Evolutionary conservation across 176 grass and related monocot genomes (phyloP).

Genomic region (Bromus sterilis): DNA sequence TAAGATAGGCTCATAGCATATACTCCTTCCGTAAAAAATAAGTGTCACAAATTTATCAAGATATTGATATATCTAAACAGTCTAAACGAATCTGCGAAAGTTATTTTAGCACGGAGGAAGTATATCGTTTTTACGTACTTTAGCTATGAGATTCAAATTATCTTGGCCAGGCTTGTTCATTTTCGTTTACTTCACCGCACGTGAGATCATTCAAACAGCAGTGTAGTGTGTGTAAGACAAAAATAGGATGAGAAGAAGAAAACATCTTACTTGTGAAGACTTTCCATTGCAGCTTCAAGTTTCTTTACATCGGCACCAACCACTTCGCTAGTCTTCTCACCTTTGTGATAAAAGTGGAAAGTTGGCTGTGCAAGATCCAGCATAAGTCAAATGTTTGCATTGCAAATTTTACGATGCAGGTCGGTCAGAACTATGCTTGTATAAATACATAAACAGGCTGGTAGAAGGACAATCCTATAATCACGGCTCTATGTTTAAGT

Average conservation of each 20-base stretch:
- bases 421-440: background rate
- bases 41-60: too few species aligned
- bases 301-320: conserved; percentile 28
- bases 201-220: background rate
- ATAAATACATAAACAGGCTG: background rate
- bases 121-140: background rate
- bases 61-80: too few species aligned
- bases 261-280: conserved; percentile 29
- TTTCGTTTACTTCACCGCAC: background rate
- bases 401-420: background rate
- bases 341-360: conserved; percentile 39
- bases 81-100: too few species aligned
- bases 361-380: conserved; percentile 15
- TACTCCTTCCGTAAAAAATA: too few species aligned
- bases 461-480: background rate
- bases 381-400: background rate
- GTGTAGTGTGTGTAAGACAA: background rate
- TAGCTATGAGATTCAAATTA: background rate
- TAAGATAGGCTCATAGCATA: background rate
- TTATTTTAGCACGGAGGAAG: too few species aligned
- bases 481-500: background rate
- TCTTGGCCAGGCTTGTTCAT: background rate
- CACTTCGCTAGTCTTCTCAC: conserved; percentile 23
- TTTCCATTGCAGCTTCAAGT: conserved; percentile 40
- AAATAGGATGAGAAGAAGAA: background rate